Percentiles rank a stretch among this genome's conserved stretches.
These are phyloP conservation scores for Pecoramyces ruminantium DNA, from an alignment of 192 early-diverging fungal species.

Conservation along the genomic window DNA sequence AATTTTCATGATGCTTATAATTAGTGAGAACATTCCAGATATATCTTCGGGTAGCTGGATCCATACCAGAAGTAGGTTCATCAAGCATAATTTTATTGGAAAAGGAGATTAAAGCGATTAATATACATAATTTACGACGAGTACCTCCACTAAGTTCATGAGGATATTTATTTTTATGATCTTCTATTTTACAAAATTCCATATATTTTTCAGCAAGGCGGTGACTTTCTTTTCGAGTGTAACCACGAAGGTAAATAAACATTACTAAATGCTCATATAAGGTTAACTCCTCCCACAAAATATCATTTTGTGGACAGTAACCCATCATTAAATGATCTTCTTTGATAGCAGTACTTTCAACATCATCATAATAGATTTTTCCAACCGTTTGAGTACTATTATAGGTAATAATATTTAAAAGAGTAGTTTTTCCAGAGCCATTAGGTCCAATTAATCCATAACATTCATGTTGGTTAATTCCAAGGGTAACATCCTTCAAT, in stretches of 20 bases:
- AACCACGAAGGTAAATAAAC: background rate
- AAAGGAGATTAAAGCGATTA: background rate
- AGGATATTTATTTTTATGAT: background rate
- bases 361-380: background rate
- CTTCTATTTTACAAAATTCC: background rate
- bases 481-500: background rate
- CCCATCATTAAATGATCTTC: background rate
- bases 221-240: background rate
- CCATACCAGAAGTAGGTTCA: background rate
- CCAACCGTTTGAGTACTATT: background rate
- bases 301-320: background rate
- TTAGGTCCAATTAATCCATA: background rate
- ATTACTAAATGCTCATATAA: background rate
- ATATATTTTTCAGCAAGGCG: background rate
- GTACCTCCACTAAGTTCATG: background rate
- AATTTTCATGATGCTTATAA: background rate
- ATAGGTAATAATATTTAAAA: background rate
- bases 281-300: background rate
- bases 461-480: background rate
- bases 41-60: background rate
- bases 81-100: background rate
- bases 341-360: background rate
- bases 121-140: background rate
- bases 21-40: background rate
- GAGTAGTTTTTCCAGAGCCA: background rate